Conservation (phyloP, 208 protist genomes). For the Leishmania lainsoni region DNA sequence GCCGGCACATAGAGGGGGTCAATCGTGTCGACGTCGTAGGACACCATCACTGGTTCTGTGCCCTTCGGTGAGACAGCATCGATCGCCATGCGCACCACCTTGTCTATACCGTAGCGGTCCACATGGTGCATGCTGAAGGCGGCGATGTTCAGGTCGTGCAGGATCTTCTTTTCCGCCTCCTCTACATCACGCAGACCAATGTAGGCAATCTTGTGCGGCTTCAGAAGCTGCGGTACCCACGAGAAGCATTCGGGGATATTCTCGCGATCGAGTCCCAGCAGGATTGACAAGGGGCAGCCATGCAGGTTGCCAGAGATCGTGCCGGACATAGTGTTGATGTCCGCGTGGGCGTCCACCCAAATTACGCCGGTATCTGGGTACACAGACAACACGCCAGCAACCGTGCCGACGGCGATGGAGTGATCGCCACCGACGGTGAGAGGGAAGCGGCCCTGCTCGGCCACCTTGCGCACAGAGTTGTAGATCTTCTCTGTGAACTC, state of each 20-base stretch:
- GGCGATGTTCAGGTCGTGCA: slow-evolving; percentile 51
- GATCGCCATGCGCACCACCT: slow-evolving; percentile 52
- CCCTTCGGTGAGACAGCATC: slow-evolving; percentile 45
- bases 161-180: slow-evolving; percentile 57
- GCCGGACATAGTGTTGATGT: slow-evolving; percentile 72
- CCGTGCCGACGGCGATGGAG: slow-evolving; percentile 53
- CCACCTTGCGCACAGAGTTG: slow-evolving; percentile 39
- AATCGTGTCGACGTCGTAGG: slow-evolving; percentile 72
- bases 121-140: slow-evolving; percentile 65
- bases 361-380: slow-evolving; percentile 62
- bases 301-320: slow-evolving; percentile 73
- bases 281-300: slow-evolving; percentile 68
- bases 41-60: slow-evolving; percentile 60
- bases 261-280: slow-evolving; percentile 54
- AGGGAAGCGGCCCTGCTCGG: slow-evolving; percentile 43
- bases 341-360: slow-evolving; percentile 82
- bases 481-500: slow-evolving; percentile 45
- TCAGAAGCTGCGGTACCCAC: slow-evolving; percentile 43
- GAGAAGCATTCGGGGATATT: slow-evolving; percentile 45
- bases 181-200: slow-evolving; percentile 72
- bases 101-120: slow-evolving; percentile 63
- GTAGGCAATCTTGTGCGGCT: slow-evolving; percentile 62
- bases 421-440: slow-evolving; percentile 50
- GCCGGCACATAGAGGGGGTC: slow-evolving; percentile 56
- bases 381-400: slow-evolving; percentile 41